Conservation (phyloP, 139 green algal species). For the Desmodesmus armatus region DNA sequence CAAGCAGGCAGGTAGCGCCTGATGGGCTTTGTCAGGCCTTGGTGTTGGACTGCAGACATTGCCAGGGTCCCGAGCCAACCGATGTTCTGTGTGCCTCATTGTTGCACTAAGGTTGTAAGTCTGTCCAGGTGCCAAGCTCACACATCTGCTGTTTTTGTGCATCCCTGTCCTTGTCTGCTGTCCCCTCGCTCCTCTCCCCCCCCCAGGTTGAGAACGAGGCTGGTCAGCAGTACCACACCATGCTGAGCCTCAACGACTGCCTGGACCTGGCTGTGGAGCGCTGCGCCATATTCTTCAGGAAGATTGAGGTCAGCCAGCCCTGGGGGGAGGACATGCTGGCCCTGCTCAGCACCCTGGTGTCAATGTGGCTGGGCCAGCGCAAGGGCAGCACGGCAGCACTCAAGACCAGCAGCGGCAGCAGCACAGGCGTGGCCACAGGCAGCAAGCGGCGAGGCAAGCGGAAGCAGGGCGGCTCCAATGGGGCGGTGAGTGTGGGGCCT, state of each 20-base stretch:
- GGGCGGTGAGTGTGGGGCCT: too few species aligned
- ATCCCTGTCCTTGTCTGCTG: background rate
- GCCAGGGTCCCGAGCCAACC: background rate
- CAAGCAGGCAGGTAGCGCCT: too few species aligned
- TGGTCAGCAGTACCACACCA: constrained; percentile 16
- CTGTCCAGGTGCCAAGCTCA: background rate
- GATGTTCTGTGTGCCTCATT: background rate
- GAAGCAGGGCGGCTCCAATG: background rate
- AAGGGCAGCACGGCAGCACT: background rate
- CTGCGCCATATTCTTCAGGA: constrained; percentile 47
- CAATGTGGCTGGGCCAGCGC: constrained; percentile 35
- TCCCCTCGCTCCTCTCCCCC: background rate
- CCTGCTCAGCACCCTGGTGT: constrained; percentile 19
- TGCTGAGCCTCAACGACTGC: constrained; percentile 31
- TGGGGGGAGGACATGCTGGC: background rate
- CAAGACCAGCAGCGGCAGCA: background rate
- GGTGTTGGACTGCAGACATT: too few species aligned
- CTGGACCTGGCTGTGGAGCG: constrained; percentile 27
- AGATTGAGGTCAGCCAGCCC: constrained; percentile 31
- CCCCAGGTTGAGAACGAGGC: constrained; percentile 36
- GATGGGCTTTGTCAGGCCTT: too few species aligned
- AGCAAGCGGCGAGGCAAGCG: constrained; percentile 5
- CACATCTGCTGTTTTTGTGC: background rate
- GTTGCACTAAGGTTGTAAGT: background rate
- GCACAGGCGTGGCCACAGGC: background rate